Conservation (phyloP, 148 eudicot species). For the Euryodendron excelsum region DNA sequence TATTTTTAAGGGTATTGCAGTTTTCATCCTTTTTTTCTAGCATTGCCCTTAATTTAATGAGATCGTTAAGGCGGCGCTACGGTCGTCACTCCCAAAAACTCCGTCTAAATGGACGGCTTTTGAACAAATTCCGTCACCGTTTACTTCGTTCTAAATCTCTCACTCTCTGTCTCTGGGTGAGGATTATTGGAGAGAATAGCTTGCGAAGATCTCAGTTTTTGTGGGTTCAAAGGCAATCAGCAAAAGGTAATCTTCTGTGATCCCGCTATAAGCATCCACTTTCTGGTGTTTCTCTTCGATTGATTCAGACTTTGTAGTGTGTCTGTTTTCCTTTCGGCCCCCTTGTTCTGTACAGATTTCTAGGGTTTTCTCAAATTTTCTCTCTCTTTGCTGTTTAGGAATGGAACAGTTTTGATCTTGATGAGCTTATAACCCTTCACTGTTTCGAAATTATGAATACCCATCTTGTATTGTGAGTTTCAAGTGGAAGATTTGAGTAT, state of each 20-base stretch:
- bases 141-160: background rate
- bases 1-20: too few species aligned
- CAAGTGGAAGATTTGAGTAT: slow-evolving; percentile 3
- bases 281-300: slow-evolving; percentile 1
- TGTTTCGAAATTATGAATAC: background rate
- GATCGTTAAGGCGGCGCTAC: background rate
- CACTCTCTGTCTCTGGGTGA: slow-evolving; percentile 8
- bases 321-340: background rate
- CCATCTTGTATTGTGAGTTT: background rate
- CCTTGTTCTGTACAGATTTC: slow-evolving; percentile 2
- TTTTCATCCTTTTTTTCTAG: too few species aligned
- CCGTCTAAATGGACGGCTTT: background rate
- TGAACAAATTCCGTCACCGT: slow-evolving; percentile 8
- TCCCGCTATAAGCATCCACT: background rate
- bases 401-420: background rate
- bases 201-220: background rate
- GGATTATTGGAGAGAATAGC: slow-evolving; percentile 9
- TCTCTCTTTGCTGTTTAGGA: background rate
- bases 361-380: slow-evolving; percentile 8
- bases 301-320: background rate
- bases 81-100: background rate
- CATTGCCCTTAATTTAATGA: too few species aligned
- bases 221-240: slow-evolving; percentile 2
- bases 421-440: background rate
- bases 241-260: slow-evolving; percentile 18